Evolutionary conservation across 179 eudicot genomes (phyloP).

Genomic region (Dionaea muscipula): DNA sequence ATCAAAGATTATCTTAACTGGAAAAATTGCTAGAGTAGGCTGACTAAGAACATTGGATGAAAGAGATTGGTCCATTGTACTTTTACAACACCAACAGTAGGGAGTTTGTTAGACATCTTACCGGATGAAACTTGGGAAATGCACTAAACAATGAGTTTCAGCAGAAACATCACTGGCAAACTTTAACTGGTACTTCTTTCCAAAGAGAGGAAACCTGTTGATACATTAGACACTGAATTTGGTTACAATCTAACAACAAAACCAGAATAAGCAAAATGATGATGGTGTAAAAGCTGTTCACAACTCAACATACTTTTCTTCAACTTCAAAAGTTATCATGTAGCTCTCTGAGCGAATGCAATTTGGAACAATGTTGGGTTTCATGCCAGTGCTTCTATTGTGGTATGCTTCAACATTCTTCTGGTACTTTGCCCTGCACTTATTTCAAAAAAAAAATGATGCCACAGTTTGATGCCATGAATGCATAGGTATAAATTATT

Average conservation of each 20-base stretch:
- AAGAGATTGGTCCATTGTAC: too few relatives aligned
- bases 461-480: not conserved
- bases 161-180: conserved; percentile 66
- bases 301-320: conserved; percentile 99
- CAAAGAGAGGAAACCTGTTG: conserved; percentile 80
- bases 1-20: too few relatives aligned
- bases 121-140: conserved; percentile 96
- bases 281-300: conserved; percentile 2
- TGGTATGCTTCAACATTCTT: conserved; percentile 94
- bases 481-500: too few relatives aligned
- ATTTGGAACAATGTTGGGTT: conserved; percentile 69
- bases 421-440: conserved; percentile 97
- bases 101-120: conserved; percentile 14
- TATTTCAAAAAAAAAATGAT: conserved; percentile 5
- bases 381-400: conserved; percentile 67
- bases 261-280: not conserved
- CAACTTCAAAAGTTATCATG: conserved; percentile 92
- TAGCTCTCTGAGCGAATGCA: conserved; percentile 93
- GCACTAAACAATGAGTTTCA: conserved; percentile 94
- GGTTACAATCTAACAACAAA: not conserved
- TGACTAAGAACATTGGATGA: too few relatives aligned
- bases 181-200: conserved; percentile 90
- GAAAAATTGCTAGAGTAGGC: too few relatives aligned
- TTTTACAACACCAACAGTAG: too few relatives aligned
- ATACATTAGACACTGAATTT: conserved; percentile 1